These are phyloP conservation scores for Apophysomyces sp. DNA, from an alignment of 371 early-diverging fungal genomes.

Conservation along the genomic window DNA sequence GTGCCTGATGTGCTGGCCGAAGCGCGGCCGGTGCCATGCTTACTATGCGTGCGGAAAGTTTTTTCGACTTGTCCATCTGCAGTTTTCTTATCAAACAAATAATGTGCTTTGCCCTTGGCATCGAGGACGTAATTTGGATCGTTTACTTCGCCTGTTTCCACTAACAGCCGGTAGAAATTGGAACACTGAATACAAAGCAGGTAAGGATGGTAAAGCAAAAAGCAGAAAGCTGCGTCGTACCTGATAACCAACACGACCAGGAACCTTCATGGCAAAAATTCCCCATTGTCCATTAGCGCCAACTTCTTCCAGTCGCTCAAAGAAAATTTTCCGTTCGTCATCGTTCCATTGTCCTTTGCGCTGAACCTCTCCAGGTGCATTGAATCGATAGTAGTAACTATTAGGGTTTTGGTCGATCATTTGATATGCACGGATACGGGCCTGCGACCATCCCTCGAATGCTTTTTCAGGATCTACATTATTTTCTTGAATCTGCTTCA, in stretches of 20 bases:
- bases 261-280: slow-evolving; percentile 88
- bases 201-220: background rate
- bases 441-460: slow-evolving; percentile 90
- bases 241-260: slow-evolving; percentile 94
- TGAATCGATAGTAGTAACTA: slow-evolving; percentile 95
- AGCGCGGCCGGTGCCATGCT: slow-evolving; percentile 20
- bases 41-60: slow-evolving; percentile 71
- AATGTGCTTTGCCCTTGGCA: slow-evolving; percentile 84
- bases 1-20: background rate
- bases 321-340: slow-evolving; percentile 79
- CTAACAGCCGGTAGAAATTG: slow-evolving; percentile 85
- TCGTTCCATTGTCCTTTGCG: slow-evolving; percentile 84
- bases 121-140: slow-evolving; percentile 89
- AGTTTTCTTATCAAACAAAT: slow-evolving; percentile 79
- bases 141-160: slow-evolving; percentile 76
- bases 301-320: slow-evolving; percentile 73
- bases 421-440: slow-evolving; percentile 84
- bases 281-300: slow-evolving; percentile 96
- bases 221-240: slow-evolving; percentile 27
- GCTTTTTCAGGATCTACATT: slow-evolving; percentile 64
- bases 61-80: slow-evolving; percentile 73
- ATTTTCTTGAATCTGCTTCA: slow-evolving; percentile 75
- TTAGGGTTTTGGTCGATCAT: slow-evolving; percentile 89
- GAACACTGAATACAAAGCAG: slow-evolving; percentile 66
- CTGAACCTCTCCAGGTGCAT: slow-evolving; percentile 93